Base-by-base conservation (phyloP, 129 eudicot genomes). In the Tagetes erecta region DNA sequence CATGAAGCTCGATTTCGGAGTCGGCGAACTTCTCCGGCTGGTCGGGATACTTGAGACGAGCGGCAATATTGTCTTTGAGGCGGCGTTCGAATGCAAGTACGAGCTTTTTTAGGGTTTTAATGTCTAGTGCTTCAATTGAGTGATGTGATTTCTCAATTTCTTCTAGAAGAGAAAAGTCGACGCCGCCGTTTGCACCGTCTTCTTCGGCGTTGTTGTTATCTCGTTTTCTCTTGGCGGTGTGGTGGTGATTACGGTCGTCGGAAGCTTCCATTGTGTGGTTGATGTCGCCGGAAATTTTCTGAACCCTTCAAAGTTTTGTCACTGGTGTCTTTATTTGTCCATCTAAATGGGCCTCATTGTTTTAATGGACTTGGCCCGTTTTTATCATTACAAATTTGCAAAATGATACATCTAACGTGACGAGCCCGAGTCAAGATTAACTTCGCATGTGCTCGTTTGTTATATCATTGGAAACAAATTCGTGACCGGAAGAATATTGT, bases 21-120 rank as follows among this genome's bases (percentile, higher is more conserved):
- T 94, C 99, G 8, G 99, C 99, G 77, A 94, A 94, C 58, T 94
- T 94, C 13, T 94, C 99, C 6, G 99, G 99, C 36, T 84, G 82
- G 81, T 91, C 96, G 3, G 97, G 94, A 81, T 91, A 87, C 78
- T 94, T 94, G 66, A 94, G 89, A 14, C 99, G 97, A 34, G 96
- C 96, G 75, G 95, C 96, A 56, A 87, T 91, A 84, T 94, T 94
- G 88, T 92, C 97, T 2, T 89, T 83, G 39, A 94, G 83, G 14
- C 93, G 92, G 74, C 99, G 97, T 62, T 94, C 99, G 87, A 94
- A 84, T 30, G 96, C 67, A 38, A 91, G 89, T 34, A 89, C 96
- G 31, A 94, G 96, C 50, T 85, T 91, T 39, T 91, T 91, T 51
- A 90, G 84, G 87, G 96, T 91, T 88, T 94, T 94, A 13, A 85